Base-by-base conservation (phyloP, 176 grass and related monocot species). In the Eragrostis nindensis region DNA sequence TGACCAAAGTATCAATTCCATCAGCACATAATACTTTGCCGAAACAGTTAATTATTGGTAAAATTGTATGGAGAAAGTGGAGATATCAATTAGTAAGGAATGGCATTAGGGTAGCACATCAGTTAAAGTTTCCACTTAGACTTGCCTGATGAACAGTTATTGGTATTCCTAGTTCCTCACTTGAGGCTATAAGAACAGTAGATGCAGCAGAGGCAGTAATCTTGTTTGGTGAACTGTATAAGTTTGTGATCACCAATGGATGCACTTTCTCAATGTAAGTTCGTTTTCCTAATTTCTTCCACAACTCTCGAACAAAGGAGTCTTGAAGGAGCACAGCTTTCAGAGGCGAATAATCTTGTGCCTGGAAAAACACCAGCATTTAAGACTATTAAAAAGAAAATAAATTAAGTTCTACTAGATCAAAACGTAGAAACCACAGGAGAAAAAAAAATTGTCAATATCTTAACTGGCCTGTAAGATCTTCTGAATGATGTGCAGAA, bases 381-480 rank as follows among this genome's bases (percentile, higher is more conserved):
- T 56, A 90, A 61, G 56, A 74, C 21, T 73, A 17, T 57, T 83
- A 83, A 82, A n/a, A 71, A 16, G 53, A 87, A 74, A 27, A 77
- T 36, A 54, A 43, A 0, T 68, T 73, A 82, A 66, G 27, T 39
- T 70, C 48, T 38, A 87, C 32, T 57, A 80, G 21, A 69, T 38
- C 48, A 83, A 83, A 32, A 80, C 25, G 45, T 54, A 48, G 14
- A 86, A 84, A 62, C 55, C 7, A 67, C 39, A 19, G 80, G 79
- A 82, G 83, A 79, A 89, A 81, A n/a, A n/a, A n/a, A 64, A 73
- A 27, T 77, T 42, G 49, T 19, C 32, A 73, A 79, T 71, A 70
- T 88, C 77, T 90, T 74, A 90, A 98, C 95, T 82, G 85, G 92
- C 95, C 95, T 98, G 95, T 89, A 98, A 86, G 83, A 98, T 94